These are phyloP conservation scores for Crepidotus variabilis DNA, from an alignment of 768 basidiomycete genomes.

Conservation along the genomic window DNA sequence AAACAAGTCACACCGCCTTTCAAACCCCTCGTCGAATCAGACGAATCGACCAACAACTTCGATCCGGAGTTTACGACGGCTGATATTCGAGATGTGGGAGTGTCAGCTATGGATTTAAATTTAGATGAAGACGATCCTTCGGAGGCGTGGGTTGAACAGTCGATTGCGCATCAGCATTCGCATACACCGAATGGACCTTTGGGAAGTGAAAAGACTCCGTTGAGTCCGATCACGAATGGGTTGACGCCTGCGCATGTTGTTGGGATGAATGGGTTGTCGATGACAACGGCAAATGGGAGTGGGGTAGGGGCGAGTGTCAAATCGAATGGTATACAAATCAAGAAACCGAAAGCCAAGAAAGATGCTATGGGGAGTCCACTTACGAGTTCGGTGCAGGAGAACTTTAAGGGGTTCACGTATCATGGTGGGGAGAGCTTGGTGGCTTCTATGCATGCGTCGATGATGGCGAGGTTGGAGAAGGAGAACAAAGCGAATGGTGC, in stretches of 20 bases:
- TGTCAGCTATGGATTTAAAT: no score
- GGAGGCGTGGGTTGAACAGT: conserved; percentile 61
- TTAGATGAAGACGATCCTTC: conserved; percentile 55
- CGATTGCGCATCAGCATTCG: conserved; percentile 24
- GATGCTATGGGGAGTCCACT: conserved; percentile 59
- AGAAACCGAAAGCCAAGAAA: conserved; percentile 33
- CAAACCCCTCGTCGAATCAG: conserved; percentile 96
- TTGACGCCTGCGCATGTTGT: background rate
- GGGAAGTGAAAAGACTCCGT: conserved; percentile 45
- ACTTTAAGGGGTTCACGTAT: conserved; percentile 93
- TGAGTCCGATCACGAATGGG: background rate
- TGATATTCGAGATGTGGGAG: conserved; percentile 66
- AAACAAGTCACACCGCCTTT: conserved; percentile 96
- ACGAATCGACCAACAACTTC: conserved; percentile 97
- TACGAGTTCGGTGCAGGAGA: conserved; percentile 92
- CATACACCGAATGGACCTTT: conserved; percentile 79
- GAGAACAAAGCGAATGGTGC: conserved; percentile 29
- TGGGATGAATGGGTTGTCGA: conserved; percentile 14
- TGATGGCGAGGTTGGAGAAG: conserved; percentile 30
- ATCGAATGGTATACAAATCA: conserved; percentile 44
- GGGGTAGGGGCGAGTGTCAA: conserved; percentile 10
- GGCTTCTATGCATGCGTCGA: conserved; percentile 31
- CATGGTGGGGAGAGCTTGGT: conserved; percentile 69
- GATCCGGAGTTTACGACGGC: conserved; percentile 96
- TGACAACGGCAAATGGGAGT: conserved; percentile 3